Evolutionary conservation across 1,139 yeast species (phyloP).

Genomic region (Zhuliangozyma parablackwelliae): DNA sequence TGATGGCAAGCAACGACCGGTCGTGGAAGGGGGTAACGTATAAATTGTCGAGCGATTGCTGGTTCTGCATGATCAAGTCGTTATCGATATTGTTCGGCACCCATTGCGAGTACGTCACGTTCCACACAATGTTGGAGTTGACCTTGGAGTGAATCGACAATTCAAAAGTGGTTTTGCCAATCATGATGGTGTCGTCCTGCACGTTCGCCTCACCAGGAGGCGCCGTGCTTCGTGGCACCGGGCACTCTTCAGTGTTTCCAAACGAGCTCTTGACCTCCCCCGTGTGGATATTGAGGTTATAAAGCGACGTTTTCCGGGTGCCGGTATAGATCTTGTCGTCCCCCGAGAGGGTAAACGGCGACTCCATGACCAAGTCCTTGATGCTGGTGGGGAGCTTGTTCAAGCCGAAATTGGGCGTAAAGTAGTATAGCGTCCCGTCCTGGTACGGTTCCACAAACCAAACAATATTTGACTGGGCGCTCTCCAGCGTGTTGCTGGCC

Average conservation of each 20-base stretch:
- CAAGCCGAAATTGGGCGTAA: constrained; percentile 72
- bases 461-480: constrained; percentile 22
- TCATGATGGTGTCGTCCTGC: constrained; percentile 31
- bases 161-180: constrained; percentile 50
- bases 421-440: constrained; percentile 84
- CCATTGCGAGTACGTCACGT: constrained; percentile 86
- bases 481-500: constrained; percentile 22
- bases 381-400: constrained; percentile 81
- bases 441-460: constrained; percentile 93
- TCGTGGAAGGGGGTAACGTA: constrained; percentile 85
- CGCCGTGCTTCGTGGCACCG: constrained; percentile 23
- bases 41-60: constrained; percentile 59
- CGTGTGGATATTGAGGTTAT: constrained; percentile 65
- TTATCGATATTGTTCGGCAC: constrained; percentile 85
- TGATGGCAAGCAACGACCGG: constrained; percentile 62
- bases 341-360: constrained; percentile 76
- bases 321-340: constrained; percentile 93
- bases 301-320: constrained; percentile 68
- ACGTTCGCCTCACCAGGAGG: constrained; percentile 6
- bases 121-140: constrained; percentile 68
- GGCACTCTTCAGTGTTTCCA: constrained; percentile 46
- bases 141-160: constrained; percentile 48
- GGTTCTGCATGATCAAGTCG: constrained; percentile 53
- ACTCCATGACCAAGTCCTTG: constrained; percentile 69
- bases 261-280: constrained; percentile 75